phyloP scores from a whole-genome alignment of 179 eudicot genomes.

The Monotropa hypopitys region DNA sequence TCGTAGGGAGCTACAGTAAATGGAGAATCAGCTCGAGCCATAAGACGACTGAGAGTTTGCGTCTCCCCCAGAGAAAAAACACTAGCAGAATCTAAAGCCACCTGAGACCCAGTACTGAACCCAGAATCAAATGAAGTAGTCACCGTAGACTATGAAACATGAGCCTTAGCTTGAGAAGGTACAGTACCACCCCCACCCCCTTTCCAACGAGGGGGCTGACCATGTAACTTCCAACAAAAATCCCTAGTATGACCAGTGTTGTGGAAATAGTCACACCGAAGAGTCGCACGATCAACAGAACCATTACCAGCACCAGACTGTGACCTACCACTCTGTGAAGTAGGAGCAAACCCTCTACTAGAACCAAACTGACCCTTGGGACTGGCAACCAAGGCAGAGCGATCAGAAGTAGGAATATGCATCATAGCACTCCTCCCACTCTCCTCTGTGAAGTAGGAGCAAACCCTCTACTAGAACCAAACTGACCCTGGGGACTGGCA shows the following conservation, averaged over 20 bases:
- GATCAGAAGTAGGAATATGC: too few species aligned
- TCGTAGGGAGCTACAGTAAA: neutral
- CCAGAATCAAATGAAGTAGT: neutral
- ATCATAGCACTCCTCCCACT: too few species aligned
- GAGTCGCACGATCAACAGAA: neutral
- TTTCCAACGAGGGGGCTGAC: neutral
- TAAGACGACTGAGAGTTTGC: neutral
- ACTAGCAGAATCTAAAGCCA: neutral
- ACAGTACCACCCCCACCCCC: neutral
- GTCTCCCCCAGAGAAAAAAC: neutral
- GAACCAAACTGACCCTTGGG: neutral
- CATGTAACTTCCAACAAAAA: neutral
- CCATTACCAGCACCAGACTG: too few species aligned
- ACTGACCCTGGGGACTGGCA: neutral
- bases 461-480: neutral
- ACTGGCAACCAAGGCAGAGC: too few species aligned
- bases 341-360: neutral
- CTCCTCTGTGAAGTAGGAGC: too few species aligned
- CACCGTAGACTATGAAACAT: neutral
- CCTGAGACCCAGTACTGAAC: neutral
- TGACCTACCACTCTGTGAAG: too few species aligned
- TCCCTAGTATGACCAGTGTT: neutral
- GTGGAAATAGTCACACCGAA: neutral
- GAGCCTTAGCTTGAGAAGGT: neutral
- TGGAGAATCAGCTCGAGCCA: neutral